Evolutionary conservation across 345 rosid species (phyloP), one percentile per base, ranked within the genome.

Genomic region (Eucalyptus albens): DNA sequence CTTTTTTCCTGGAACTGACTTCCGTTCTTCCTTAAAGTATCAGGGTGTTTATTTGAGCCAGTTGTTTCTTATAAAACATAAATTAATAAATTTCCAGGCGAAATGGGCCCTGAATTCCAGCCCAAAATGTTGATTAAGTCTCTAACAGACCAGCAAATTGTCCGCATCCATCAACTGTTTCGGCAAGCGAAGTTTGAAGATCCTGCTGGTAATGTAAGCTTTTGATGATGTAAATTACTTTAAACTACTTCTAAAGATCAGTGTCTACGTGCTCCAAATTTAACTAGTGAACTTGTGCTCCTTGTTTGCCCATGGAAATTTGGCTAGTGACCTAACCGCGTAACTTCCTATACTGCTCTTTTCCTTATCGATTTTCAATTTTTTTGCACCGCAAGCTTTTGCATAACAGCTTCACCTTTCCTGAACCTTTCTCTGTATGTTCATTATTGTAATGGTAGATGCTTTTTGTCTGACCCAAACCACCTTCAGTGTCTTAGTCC

Each of bases 141-240:
- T 89, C 93, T 96, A 86, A 94, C 94, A 85, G 96, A 96, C 91
- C 97, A 96, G 93, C 99, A 97, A 92, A 94, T 97, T 94, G 99
- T 97, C 88, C 98, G 99, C 90, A 96, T 97, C 91, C 97, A 97
- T 93, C 99, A 97, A 91, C 93, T 97, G 92, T 97, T 97, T 94
- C 98, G 99, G 89, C 99, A 97, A 92, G 99, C 99, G 89, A 97
- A 97, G 92, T 97, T 97, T 88, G 99, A 95, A 87, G 98, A 97
- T 92, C 99, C 99, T 81, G 94, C 94, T 92, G 99, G 99, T 89
- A 97, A 94, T 93, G 99, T 97, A 94, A 92, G 96, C 88, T 92
- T 31, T 91, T 92, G 83, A 56, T 88, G 88, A 47, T 87, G 69
- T 88, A 69, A 53, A 82, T 40, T 89, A 19, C 50, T 86, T 21